Conservation (phyloP, 1,284 basidiomycete genomes). For the Termitomyces sp. region DNA sequence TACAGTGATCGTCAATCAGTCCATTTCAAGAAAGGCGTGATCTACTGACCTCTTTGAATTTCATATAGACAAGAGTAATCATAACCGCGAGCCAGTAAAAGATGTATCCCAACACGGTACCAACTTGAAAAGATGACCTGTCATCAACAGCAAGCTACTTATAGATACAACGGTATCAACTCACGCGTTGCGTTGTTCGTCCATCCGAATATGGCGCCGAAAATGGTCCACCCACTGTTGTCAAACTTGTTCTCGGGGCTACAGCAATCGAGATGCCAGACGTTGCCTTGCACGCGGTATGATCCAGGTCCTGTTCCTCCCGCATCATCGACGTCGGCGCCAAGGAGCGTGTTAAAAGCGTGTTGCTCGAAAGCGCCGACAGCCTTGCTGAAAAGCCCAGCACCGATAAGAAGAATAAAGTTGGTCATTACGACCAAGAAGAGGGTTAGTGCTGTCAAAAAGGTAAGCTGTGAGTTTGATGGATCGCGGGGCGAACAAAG, state of each 20-base stretch:
- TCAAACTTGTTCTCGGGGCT: slow-evolving; percentile 58
- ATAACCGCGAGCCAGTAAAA: slow-evolving; percentile 80
- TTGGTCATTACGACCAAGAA: slow-evolving; percentile 89
- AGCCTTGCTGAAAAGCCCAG: slow-evolving; percentile 78
- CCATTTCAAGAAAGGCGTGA: neutral
- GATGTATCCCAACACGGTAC: slow-evolving; percentile 68
- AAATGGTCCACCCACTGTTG: slow-evolving; percentile 67
- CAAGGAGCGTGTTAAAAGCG: slow-evolving; percentile 66
- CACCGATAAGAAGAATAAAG: slow-evolving; percentile 85
- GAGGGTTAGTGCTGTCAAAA: slow-evolving; percentile 56
- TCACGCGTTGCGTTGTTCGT: slow-evolving; percentile 61
- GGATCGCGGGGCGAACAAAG: neutral
- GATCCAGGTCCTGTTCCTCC: slow-evolving; percentile 79
- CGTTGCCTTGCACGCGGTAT: slow-evolving; percentile 73
- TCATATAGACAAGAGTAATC: slow-evolving; percentile 59
- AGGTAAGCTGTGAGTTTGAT: slow-evolving; percentile 2
- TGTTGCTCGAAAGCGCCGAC: slow-evolving; percentile 70
- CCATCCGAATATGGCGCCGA: slow-evolving; percentile 74
- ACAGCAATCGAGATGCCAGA: slow-evolving; percentile 87
- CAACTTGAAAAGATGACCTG: slow-evolving; percentile 35
- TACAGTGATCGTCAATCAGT: neutral
- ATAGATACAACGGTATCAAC: slow-evolving; percentile 7
- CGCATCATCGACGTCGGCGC: slow-evolving; percentile 72
- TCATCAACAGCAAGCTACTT: neutral
- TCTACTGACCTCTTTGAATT: slow-evolving; percentile 55